Evolutionary conservation across 2,329 filamentous ascomycete genomes (phyloP).

Genomic region (Didymellaceae sp.): DNA sequence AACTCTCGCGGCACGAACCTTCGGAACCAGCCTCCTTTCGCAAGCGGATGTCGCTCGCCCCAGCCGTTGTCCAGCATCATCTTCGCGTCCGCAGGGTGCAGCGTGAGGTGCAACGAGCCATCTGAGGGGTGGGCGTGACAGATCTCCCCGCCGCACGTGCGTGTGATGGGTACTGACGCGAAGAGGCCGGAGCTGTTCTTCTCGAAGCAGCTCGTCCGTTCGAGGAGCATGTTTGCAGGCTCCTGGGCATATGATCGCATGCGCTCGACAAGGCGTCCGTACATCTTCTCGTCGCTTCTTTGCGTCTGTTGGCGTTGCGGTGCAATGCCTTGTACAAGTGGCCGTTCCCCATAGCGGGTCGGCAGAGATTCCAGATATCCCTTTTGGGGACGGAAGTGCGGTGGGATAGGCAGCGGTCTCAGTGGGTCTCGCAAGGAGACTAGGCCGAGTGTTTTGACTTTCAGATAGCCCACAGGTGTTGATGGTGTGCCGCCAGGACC

Average conservation of each 20-base stretch:
- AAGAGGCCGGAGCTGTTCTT: conserved; percentile 83
- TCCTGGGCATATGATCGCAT: conserved; percentile 33
- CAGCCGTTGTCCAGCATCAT: conserved; percentile 76
- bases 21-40: conserved; percentile 69
- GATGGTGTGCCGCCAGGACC: conserved; percentile 82
- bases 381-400: conserved; percentile 58
- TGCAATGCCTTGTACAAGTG: conserved; percentile 75
- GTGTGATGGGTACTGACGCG: conserved; percentile 68
- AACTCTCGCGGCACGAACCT: conserved; percentile 77
- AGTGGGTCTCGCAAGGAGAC: conserved; percentile 77
- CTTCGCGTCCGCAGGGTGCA: conserved; percentile 79
- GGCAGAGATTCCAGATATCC: conserved; percentile 70
- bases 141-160: conserved; percentile 79
- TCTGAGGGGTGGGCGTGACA: conserved; percentile 81
- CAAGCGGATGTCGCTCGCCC: conserved; percentile 73
- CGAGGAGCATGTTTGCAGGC: conserved; percentile 38
- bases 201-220: conserved; percentile 77
- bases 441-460: conserved; percentile 74
- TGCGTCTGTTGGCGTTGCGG: conserved; percentile 82
- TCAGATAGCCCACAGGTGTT: conserved; percentile 74
- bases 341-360: conserved; percentile 67
- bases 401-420: conserved; percentile 60
- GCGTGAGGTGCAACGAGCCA: conserved; percentile 76
- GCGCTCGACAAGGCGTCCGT: conserved; percentile 33
- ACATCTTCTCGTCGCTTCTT: conserved; percentile 60